Conservation (phyloP, 73 alveolate species). For the Paramecium primaurelia region DNA sequence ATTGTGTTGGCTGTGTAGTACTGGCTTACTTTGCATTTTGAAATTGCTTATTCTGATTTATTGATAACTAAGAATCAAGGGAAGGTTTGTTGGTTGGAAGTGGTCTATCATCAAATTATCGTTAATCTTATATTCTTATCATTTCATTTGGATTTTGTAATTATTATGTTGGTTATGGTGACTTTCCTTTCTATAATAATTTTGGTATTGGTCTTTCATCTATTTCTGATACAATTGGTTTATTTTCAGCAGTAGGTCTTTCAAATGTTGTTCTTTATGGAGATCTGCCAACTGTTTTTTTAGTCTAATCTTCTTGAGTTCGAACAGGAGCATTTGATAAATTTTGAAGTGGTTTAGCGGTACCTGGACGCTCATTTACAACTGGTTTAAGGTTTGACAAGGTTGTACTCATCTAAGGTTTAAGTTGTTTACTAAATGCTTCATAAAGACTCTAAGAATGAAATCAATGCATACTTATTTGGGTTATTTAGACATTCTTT, state of each 20-base stretch:
- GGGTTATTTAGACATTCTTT: background rate
- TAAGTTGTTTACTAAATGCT: constrained; percentile 24
- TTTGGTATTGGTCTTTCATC: constrained; percentile 28
- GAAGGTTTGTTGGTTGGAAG: background rate
- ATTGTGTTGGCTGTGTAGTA: background rate
- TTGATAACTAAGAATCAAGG: background rate
- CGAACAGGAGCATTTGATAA: constrained; percentile 7
- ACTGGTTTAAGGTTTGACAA: background rate
- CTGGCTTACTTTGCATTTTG: background rate
- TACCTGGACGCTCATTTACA: background rate
- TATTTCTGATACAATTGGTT: background rate
- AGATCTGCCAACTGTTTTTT: background rate
- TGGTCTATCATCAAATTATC: background rate
- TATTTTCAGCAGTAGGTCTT: background rate
- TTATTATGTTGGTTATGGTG: background rate
- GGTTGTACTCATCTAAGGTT: background rate
- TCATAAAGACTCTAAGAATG: background rate
- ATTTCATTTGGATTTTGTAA: background rate
- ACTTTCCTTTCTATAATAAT: background rate
- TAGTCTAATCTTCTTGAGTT: background rate
- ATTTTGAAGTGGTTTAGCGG: background rate
- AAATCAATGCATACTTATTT: background rate
- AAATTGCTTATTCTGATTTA: background rate
- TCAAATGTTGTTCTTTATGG: background rate
- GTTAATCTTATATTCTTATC: background rate